A percentile compares a stretch with the other conserved stretches of the same genome.
These are phyloP conservation scores for Ustilago esculenta DNA, from an alignment of 1,284 basidiomycete genomes.

Conservation along the genomic window DNA sequence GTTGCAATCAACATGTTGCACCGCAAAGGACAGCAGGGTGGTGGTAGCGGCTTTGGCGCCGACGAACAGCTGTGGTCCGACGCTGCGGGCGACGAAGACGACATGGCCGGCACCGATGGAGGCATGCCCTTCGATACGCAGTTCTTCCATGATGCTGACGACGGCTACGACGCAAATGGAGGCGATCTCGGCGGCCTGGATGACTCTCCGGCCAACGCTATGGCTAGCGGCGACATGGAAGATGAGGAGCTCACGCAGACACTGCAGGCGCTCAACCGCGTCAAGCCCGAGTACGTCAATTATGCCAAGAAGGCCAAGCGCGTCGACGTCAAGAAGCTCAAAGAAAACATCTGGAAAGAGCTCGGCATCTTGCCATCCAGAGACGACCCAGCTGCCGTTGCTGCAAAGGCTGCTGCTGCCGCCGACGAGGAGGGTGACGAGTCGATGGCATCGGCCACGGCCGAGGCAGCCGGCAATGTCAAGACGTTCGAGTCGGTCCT, in stretches of 20 bases:
- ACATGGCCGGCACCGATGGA: slow-evolving; percentile 27
- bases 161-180: slow-evolving; percentile 69
- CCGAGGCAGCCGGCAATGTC: slow-evolving; percentile 16
- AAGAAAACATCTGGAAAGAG: slow-evolving; percentile 97
- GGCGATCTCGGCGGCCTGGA: slow-evolving; percentile 33
- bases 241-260: slow-evolving; percentile 87
- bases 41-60: slow-evolving; percentile 76
- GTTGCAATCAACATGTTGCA: slow-evolving; percentile 60
- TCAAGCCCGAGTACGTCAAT: slow-evolving; percentile 88
- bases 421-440: slow-evolving; percentile 27
- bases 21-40: slow-evolving; percentile 82
- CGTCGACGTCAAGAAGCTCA: slow-evolving; percentile 94
- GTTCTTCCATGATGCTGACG: slow-evolving; percentile 93
- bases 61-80: slow-evolving; percentile 96
- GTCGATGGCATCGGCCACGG: slow-evolving; percentile 12
- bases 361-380: slow-evolving; percentile 69
- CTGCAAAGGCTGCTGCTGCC: slow-evolving; percentile 15
- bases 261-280: slow-evolving; percentile 78
- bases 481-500: slow-evolving; percentile 81
- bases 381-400: slow-evolving; percentile 17
- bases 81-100: slow-evolving; percentile 72
- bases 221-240: slow-evolving; percentile 69
- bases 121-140: slow-evolving; percentile 85
- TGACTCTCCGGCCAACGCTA: slow-evolving; percentile 56
- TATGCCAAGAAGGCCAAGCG: slow-evolving; percentile 96